Percentiles rank a stretch among this genome's conserved stretches.
phyloP scores from a whole-genome alignment of 208 protist genomes.

The Naegleria gruberi region DNA sequence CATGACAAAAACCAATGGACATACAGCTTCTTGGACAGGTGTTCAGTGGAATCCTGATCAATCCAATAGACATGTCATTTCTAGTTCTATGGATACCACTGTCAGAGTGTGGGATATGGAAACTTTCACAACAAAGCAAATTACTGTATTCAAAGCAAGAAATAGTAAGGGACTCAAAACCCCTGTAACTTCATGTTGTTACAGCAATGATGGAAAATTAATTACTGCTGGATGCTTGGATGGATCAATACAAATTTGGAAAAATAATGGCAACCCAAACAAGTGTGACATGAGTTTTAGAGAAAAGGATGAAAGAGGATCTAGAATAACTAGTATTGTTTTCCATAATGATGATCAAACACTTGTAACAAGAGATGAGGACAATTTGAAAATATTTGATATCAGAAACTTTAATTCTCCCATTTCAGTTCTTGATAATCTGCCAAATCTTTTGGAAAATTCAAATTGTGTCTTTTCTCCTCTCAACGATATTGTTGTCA shows the following conservation, averaged over 20 bases:
- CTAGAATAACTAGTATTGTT: neutral
- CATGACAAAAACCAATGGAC: slow-evolving; percentile 17
- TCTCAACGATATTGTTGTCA: neutral
- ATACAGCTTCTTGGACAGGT: neutral
- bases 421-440: neutral
- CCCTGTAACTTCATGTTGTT: neutral
- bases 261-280: neutral
- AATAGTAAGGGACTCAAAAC: neutral
- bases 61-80: neutral
- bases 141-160: neutral
- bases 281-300: neutral
- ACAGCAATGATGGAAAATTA: neutral
- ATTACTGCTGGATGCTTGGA: slow-evolving; percentile 1
- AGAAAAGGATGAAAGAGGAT: neutral
- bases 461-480: neutral
- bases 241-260: slow-evolving; percentile 15
- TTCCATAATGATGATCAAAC: neutral
- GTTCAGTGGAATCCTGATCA: slow-evolving; percentile 19
- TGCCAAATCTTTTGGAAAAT: neutral
- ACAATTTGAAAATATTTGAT: neutral
- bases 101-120: slow-evolving; percentile 10
- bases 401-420: neutral
- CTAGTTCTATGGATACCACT: slow-evolving; percentile 8
- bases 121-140: neutral
- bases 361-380: neutral